Percentiles rank a stretch among this genome's conserved stretches.
Conservation (phyloP, 768 basidiomycete genomes). For the Termitomyces sp. region DNA sequence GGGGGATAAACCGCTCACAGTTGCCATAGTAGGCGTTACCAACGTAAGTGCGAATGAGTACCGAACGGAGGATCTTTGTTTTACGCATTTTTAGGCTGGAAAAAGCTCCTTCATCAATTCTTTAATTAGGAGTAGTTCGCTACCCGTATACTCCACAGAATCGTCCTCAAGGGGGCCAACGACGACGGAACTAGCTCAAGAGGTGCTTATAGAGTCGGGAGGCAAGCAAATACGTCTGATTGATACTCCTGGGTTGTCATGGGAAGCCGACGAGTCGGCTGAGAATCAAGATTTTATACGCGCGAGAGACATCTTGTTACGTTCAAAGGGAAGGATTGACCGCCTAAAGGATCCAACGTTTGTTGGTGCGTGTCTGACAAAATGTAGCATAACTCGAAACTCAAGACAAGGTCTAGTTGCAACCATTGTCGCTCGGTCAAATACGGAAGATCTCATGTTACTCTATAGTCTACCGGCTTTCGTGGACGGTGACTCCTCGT, state of each 20-base stretch:
- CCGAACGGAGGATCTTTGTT: neutral
- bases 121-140: conserved; percentile 41
- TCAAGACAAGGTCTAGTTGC: conserved; percentile 37
- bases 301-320: conserved; percentile 69
- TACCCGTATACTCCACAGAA: conserved; percentile 56
- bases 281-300: conserved; percentile 35
- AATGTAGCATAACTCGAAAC: conserved; percentile 4
- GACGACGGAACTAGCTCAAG: conserved; percentile 66
- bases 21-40: conserved; percentile 80
- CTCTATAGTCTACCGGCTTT: conserved; percentile 82
- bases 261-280: conserved; percentile 33
- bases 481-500: conserved; percentile 52
- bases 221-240: conserved; percentile 57
- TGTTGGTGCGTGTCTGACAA: conserved; percentile 44
- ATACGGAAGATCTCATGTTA: conserved; percentile 84
- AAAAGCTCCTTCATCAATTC: conserved; percentile 87
- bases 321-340: conserved; percentile 79
- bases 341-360: conserved; percentile 74
- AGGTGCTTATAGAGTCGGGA: conserved; percentile 44
- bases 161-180: conserved; percentile 55
- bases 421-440: conserved; percentile 63
- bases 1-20: conserved; percentile 45
- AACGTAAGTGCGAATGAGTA: conserved; percentile 51
- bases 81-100: conserved; percentile 45
- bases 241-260: conserved; percentile 85